Conservation (phyloP, 768 basidiomycete genomes). For the Leucogyrophana mollusca region DNA sequence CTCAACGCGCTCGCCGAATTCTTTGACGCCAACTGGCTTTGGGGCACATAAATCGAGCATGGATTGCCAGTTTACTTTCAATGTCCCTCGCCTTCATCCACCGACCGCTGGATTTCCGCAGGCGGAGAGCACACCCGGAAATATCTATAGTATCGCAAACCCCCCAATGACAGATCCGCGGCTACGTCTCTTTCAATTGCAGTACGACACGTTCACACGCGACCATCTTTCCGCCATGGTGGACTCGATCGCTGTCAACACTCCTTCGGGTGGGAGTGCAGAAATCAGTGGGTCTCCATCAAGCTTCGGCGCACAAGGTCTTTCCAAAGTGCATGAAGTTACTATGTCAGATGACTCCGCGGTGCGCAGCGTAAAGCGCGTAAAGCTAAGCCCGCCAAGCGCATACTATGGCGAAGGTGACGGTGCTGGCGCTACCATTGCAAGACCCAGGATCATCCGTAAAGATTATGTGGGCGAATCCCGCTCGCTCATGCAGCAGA, state of each 20-base stretch:
- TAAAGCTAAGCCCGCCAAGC: conserved; percentile 70
- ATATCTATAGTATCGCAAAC: conserved; percentile 17
- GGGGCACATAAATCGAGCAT: conserved; percentile 45
- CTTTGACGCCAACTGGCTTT: conserved; percentile 14
- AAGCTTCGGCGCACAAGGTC: conserved; percentile 38
- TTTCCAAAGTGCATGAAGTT: conserved; percentile 49
- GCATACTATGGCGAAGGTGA: conserved; percentile 56
- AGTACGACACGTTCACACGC: conserved; percentile 95
- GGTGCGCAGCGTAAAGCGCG: conserved; percentile 73
- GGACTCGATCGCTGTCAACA: conserved; percentile 87
- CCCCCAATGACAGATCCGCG: conserved; percentile 63
- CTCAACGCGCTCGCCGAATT: conserved; percentile 10
- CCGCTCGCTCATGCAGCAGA: conserved; percentile 74
- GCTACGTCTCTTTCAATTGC: conserved; percentile 85
- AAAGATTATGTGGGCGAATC: conserved; percentile 81
- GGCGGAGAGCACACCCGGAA: conserved; percentile 60
- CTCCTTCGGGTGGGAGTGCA: conserved; percentile 57
- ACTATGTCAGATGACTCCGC: conserved; percentile 44
- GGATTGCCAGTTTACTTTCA: conserved; percentile 73
- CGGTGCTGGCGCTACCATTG: conserved; percentile 45
- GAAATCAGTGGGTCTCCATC: conserved; percentile 42
- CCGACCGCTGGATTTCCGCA: conserved; percentile 37
- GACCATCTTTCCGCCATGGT: conserved; percentile 93
- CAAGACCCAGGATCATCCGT: conserved; percentile 45
- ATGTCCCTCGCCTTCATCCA: conserved; percentile 48